A percentile compares a stretch with the other conserved stretches of the same genome.
These are phyloP conservation scores for Ogataea philodendri DNA, from an alignment of 805 yeast genomes.

Conservation along the genomic window DNA sequence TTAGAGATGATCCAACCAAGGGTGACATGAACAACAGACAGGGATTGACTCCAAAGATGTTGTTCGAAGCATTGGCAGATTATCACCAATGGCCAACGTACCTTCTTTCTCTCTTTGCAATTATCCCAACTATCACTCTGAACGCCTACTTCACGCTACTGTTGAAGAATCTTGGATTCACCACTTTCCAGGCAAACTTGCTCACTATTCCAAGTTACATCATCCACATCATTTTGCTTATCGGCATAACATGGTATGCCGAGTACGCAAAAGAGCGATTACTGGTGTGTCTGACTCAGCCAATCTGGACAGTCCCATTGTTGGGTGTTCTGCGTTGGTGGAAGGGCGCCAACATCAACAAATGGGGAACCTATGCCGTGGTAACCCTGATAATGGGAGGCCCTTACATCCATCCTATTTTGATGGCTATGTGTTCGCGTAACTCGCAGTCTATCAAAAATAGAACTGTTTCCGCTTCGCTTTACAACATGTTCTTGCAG, in stretches of 20 bases:
- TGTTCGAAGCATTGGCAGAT: slow-evolving; percentile 45
- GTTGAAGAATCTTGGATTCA: slow-evolving; percentile 48
- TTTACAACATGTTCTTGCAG: slow-evolving; percentile 65
- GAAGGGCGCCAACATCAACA: slow-evolving; percentile 25
- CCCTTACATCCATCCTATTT: slow-evolving; percentile 51
- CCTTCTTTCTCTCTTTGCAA: too few relatives aligned
- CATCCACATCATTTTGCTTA: slow-evolving; percentile 36
- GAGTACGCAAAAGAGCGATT: slow-evolving; percentile 34
- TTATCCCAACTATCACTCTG: slow-evolving; percentile 38
- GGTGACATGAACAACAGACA: slow-evolving; percentile 66
- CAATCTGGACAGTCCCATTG: slow-evolving; percentile 28
- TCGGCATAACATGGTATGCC: slow-evolving; percentile 37
- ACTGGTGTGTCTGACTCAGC: slow-evolving; percentile 22
- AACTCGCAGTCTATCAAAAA: slow-evolving; percentile 61
- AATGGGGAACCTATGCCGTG: slow-evolving; percentile 30
- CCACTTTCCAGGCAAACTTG: slow-evolving; percentile 50
- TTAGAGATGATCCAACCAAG: slow-evolving; percentile 62
- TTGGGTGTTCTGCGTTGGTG: slow-evolving; percentile 29
- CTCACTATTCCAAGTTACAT: slow-evolving; percentile 50
- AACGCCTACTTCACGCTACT: slow-evolving; percentile 47
- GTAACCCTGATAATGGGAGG: slow-evolving; percentile 36
- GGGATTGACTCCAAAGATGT: slow-evolving; percentile 42
- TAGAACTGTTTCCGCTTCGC: slow-evolving; percentile 62
- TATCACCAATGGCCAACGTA: slow-evolving; percentile 57
- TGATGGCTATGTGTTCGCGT: slow-evolving; percentile 59